phyloP scores from a whole-genome alignment of 352 stramenopile species.

The Globisporangium paddicum region DNA sequence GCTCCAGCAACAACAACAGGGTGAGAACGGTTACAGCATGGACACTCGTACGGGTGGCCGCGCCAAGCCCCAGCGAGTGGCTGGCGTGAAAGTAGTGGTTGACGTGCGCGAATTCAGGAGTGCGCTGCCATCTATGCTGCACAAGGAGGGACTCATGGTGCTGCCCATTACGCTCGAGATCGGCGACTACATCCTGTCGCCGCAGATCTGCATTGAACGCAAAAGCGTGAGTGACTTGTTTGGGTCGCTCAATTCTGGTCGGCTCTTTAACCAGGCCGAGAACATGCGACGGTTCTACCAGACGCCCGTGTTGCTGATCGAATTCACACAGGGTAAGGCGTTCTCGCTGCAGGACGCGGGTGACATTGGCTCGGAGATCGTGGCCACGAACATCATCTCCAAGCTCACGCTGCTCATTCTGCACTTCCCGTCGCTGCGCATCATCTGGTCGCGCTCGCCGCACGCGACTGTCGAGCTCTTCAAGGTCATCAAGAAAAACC shows the following conservation, averaged over 20 bases:
- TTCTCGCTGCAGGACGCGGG: conserved; percentile 86
- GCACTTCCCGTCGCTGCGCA: conserved; percentile 92
- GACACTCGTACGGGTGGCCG: conserved; percentile 67
- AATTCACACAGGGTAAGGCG: conserved; percentile 88
- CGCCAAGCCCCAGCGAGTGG: conserved; percentile 27
- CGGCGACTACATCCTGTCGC: conserved; percentile 97
- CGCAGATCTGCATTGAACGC: conserved; percentile 96
- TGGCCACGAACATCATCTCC: conserved; percentile 89
- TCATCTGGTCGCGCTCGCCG: conserved; percentile 94
- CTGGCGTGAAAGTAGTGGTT: conserved; percentile 82
- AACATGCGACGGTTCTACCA: conserved; percentile 83
- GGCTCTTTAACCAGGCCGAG: conserved; percentile 94
- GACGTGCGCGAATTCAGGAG: conserved; percentile 98
- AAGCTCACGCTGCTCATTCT: conserved; percentile 94
- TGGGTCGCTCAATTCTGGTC: conserved; percentile 92
- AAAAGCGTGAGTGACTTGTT: conserved; percentile 97
- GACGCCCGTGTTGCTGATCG: conserved; percentile 94
- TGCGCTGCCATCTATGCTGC: conserved; percentile 94
- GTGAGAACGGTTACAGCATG: conserved; percentile 81
- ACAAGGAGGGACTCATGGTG: conserved; percentile 91
- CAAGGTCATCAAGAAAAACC: conserved; percentile 75
- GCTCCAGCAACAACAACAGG: conserved; percentile 42
- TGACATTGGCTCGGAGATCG: conserved; percentile 93
- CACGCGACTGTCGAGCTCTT: conserved; percentile 89
- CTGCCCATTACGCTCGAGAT: conserved; percentile 95